These are phyloP conservation scores for Xylaria polymorpha DNA, from an alignment of 2,329 filamentous ascomycete genomes.

Conservation along the genomic window DNA sequence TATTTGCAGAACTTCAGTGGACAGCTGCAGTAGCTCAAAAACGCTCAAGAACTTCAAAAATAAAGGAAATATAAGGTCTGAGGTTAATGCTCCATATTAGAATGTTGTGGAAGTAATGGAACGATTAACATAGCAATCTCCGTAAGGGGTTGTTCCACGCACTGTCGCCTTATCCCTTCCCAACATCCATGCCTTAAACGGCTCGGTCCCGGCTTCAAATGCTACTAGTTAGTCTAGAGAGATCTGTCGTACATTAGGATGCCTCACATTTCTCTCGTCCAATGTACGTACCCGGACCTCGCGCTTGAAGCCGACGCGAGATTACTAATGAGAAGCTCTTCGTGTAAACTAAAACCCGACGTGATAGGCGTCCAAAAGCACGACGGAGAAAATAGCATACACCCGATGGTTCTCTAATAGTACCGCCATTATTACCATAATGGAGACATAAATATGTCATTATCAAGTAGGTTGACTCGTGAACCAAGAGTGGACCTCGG, in stretches of 20 bases:
- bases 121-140: no score
- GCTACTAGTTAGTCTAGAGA: background rate
- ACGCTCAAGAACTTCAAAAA: no score
- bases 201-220: background rate
- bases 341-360: background rate
- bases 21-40: no score
- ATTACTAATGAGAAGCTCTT: no score
- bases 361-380: background rate
- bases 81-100: no score
- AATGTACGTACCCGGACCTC: background rate
- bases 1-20: no score
- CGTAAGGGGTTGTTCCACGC: no score
- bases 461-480: slow-evolving; percentile 22
- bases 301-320: background rate
- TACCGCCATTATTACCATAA: slow-evolving; percentile 15
- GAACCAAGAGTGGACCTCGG: background rate
- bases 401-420: slow-evolving; percentile 8
- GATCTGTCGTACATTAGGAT: background rate
- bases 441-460: slow-evolving; percentile 32
- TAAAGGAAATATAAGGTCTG: no score
- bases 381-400: background rate
- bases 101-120: background rate
- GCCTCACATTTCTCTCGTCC: background rate
- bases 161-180: no score
- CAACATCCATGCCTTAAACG: background rate